Evolutionary conservation across 495 filamentous ascomycete species (phyloP), one percentile per base, ranked within the genome.

Genomic region (Talaromyces nanjingensis): DNA sequence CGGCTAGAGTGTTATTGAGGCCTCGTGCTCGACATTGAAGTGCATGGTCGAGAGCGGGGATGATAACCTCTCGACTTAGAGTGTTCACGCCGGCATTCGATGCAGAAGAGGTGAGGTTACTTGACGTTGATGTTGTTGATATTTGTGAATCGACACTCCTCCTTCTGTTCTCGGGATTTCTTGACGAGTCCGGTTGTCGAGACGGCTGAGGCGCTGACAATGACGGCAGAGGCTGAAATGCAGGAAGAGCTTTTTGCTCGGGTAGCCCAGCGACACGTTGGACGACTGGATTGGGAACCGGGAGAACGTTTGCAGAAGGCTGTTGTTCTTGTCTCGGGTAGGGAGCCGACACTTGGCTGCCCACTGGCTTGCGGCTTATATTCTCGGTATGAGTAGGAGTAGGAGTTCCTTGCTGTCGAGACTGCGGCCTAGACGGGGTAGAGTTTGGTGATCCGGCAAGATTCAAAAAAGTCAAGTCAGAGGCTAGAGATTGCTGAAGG

Each of bases 11-110:
- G 7, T 39, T 62, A 20, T 74, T 67, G 57, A 72, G 57, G 14
- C 59, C 68, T 20, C 65, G 73, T 39, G 73, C 84, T 52, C 94
- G 88, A 37, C 94, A 87, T 66, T 88, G 86, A 39, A 98, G 85
- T 5, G 94, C 93, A 63, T 92, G 89, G 72, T 92, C 88, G 6
- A 98, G 84, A 6, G 94, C 96, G 2, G 94, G 94, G 58, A 97
- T 82, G 60, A 98, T 88, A 53, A 98, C 92, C 22, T 52, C 42
- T 64, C 90, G 85, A 70, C 85, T 87, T 0, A 96, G 81, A 8
- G 91, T 89, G 2, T 84, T 86, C 25, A 82, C 37, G 37, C 37
- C 37, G 37, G 37, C 66, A 59, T 83, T 77, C 4, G 42, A 47
- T 8, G 63, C 24, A 6, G 54, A 12, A 11, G 54, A 22, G 1